Base-by-base conservation (phyloP, 2,329 filamentous ascomycete species). In the Penicillium sp. region DNA sequence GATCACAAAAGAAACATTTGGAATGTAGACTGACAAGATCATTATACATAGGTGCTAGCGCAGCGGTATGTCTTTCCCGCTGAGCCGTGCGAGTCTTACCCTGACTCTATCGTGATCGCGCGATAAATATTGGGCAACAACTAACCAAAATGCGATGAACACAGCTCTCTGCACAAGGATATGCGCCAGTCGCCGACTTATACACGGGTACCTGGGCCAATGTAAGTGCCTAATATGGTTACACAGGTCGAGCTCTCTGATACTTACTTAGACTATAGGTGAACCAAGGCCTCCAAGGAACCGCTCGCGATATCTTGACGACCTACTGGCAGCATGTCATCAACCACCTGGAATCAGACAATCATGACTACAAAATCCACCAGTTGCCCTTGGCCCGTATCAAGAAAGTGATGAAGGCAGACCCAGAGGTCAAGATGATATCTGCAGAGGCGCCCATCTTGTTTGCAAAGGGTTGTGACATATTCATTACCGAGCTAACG, bases 401-500 rank as follows among this genome's bases (percentile, higher is more conserved):
- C 79, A 99, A 99, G 81, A 99, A 99, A 75, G 94, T 99, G 62
- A 99, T 99, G 94, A 99, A 99, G 78, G 94, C 94, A 0, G 94
- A 99, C 65, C 94, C 94, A 0, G 94, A 99, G 68, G 94, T 99
- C 44, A 99, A 99, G 80, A 99, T 99, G 94, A 99, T 99, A 60
- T 97, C 92, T 4, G 94, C 94, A 8, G 94, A 99, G 76, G 94
- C 94, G 1, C 94, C 94, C 1, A 99, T 99, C 64, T 81, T 99
- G 13, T 99, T 99, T 68, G 94, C 94, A 47, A 99, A 99, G 76
- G 94, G 93, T 35, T 97, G 94, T 75, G 94, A 99, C 70, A 97
- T 97, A 70, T 99, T 99, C 78, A 99, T 99, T 70, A 97, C 92
- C 1, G 94, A 99, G 76, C 81, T 99, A 57, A 99, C 94, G 7